Evolutionary conservation across 495 filamentous ascomycete genomes (phyloP).

Genomic region (Penicillium silybi): DNA sequence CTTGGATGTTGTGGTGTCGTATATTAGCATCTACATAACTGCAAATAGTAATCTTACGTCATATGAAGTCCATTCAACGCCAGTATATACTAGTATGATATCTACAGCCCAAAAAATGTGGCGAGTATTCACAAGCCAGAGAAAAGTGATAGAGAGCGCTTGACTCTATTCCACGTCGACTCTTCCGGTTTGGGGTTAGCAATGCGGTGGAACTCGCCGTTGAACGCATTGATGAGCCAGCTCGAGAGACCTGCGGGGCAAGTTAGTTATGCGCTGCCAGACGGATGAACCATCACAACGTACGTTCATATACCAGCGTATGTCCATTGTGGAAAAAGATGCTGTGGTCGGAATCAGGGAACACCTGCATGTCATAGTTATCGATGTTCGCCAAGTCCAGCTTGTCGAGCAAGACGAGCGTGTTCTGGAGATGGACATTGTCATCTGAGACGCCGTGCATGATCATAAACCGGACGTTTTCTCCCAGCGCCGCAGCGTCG

Average conservation of each 20-base stretch:
- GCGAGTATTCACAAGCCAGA: neutral
- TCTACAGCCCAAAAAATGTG: neutral
- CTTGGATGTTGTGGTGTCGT: neutral
- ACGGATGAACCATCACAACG: slow-evolving; percentile 31
- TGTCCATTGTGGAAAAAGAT: slow-evolving; percentile 96
- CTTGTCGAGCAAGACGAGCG: slow-evolving; percentile 78
- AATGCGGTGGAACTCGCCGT: slow-evolving; percentile 88
- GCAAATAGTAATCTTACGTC: neutral
- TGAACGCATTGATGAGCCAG: slow-evolving; percentile 97
- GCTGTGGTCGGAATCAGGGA: slow-evolving; percentile 92
- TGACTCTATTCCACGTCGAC: slow-evolving; percentile 26
- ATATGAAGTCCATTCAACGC: neutral
- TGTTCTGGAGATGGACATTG: slow-evolving; percentile 96
- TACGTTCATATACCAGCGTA: slow-evolving; percentile 90
- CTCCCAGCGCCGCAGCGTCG: slow-evolving; percentile 62
- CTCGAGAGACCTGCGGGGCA: slow-evolving; percentile 66
- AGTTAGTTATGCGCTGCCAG: neutral
- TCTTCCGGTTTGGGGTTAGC: slow-evolving; percentile 58
- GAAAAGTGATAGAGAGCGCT: slow-evolving; percentile 17
- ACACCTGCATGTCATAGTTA: slow-evolving; percentile 96
- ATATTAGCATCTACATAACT: neutral
- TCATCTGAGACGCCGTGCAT: slow-evolving; percentile 96
- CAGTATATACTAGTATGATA: neutral
- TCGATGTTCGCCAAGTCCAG: slow-evolving; percentile 79
- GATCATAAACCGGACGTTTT: slow-evolving; percentile 81